These are phyloP conservation scores for Hypoxylon trugodes DNA, from an alignment of 495 filamentous ascomycete genomes.

Conservation along the genomic window DNA sequence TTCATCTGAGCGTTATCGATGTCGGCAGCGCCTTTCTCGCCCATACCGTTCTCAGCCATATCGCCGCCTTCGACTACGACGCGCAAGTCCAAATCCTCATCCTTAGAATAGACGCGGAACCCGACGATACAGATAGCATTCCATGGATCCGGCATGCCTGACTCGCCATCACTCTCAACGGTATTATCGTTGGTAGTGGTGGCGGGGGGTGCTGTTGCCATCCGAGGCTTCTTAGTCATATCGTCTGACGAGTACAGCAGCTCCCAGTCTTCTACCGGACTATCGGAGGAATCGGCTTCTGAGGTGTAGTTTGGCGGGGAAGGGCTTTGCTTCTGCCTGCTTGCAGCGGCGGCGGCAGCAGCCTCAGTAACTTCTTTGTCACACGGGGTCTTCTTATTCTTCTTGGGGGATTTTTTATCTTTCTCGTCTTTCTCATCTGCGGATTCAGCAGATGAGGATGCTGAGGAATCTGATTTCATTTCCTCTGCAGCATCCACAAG, in stretches of 20 bases:
- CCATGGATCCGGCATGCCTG: slow-evolving; percentile 58
- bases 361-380: slow-evolving; percentile 18
- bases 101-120: slow-evolving; percentile 59
- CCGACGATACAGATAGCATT: slow-evolving; percentile 61
- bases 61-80: slow-evolving; percentile 60
- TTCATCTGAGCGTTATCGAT: slow-evolving; percentile 61
- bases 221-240: slow-evolving; percentile 58
- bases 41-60: slow-evolving; percentile 59
- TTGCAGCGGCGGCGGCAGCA: slow-evolving; percentile 21
- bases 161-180: slow-evolving; percentile 54
- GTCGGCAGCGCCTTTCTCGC: slow-evolving; percentile 58
- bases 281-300: slow-evolving; percentile 58
- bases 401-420: slow-evolving; percentile 1
- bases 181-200: slow-evolving; percentile 40
- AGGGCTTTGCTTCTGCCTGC: slow-evolving; percentile 1
- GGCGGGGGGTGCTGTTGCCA: slow-evolving; percentile 35
- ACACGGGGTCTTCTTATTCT: too few relatives aligned
- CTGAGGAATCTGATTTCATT: too few relatives aligned
- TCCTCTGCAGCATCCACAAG: slow-evolving; percentile 22
- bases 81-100: slow-evolving; percentile 55
- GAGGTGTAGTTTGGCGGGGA: slow-evolving; percentile 37
- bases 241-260: slow-evolving; percentile 60
- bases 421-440: slow-evolving; percentile 16
- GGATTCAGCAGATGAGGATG: not conserved
- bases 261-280: slow-evolving; percentile 61